Conservation (phyloP, 148 eudicot genomes). For the Amaranthus hypochondriacus region DNA sequence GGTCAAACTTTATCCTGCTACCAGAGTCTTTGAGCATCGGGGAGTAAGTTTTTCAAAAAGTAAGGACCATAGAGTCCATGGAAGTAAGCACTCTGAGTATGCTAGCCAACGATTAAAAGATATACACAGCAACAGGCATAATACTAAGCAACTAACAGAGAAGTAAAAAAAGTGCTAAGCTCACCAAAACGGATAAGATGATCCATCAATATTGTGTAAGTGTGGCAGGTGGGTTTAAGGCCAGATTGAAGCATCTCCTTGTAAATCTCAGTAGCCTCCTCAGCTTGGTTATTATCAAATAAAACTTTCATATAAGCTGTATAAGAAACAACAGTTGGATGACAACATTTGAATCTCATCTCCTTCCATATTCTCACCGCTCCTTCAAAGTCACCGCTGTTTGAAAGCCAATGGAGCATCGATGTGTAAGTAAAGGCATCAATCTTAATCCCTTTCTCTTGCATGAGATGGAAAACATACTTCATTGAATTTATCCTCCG, state of each 20-base stretch:
- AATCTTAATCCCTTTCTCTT: slow-evolving; percentile 59
- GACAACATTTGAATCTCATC: slow-evolving; percentile 53
- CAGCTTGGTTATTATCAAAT: slow-evolving; percentile 56
- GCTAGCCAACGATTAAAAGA: no score
- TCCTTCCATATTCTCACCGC: slow-evolving; percentile 67
- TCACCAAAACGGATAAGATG: slow-evolving; percentile 77
- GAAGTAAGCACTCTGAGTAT: no score
- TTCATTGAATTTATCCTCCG: slow-evolving; percentile 71
- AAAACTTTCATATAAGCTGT: slow-evolving; percentile 81
- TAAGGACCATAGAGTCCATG: no score
- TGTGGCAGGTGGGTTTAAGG: slow-evolving; percentile 64
- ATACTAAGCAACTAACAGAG: neutral
- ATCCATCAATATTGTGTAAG: slow-evolving; percentile 82
- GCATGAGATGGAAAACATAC: slow-evolving; percentile 66
- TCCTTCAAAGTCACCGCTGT: slow-evolving; percentile 72
- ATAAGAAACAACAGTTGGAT: slow-evolving; percentile 75
- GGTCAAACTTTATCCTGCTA: no score
- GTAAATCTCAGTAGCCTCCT: slow-evolving; percentile 58
- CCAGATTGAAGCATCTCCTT: slow-evolving; percentile 73
- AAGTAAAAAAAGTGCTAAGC: slow-evolving; percentile 14
- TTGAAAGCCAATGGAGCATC: slow-evolving; percentile 73
- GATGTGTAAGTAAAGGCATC: slow-evolving; percentile 72
- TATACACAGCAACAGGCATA: neutral
- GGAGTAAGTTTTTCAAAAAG: no score
- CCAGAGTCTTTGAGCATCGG: no score